Evolutionary conservation across 495 filamentous ascomycete genomes (phyloP).

Genomic region (Immersiella caudata): DNA sequence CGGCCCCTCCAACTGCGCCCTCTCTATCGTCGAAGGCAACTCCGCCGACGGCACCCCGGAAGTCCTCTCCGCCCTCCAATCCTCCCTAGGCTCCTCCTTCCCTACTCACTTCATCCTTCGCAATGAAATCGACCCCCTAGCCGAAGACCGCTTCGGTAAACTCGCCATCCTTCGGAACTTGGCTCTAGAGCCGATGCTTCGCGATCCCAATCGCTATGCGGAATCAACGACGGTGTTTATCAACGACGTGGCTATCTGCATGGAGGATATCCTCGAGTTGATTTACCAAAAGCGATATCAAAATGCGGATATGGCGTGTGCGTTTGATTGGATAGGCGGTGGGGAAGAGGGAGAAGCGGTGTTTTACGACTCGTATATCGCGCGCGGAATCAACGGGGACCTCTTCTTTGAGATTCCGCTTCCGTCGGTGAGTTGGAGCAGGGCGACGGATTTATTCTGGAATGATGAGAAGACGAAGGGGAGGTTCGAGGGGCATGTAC

Average conservation of each 20-base stretch:
- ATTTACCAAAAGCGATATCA: slow-evolving; percentile 48
- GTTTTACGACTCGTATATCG: slow-evolving; percentile 58
- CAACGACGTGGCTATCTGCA: slow-evolving; percentile 54
- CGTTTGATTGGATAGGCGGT: slow-evolving; percentile 54
- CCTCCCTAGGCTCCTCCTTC: slow-evolving; percentile 25
- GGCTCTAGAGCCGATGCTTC: background rate
- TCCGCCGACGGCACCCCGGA: slow-evolving; percentile 56
- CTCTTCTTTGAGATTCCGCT: slow-evolving; percentile 53
- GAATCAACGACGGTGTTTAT: slow-evolving; percentile 52
- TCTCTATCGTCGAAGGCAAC: slow-evolving; percentile 55
- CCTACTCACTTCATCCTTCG: slow-evolving; percentile 41
- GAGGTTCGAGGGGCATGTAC: slow-evolving; percentile 33
- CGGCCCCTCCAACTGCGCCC: slow-evolving; percentile 49
- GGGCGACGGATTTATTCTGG: slow-evolving; percentile 51
- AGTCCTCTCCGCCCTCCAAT: slow-evolving; percentile 26
- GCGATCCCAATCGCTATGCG: background rate
- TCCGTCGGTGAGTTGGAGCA: slow-evolving; percentile 43
- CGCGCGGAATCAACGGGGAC: slow-evolving; percentile 52
- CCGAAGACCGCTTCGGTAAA: slow-evolving; percentile 40
- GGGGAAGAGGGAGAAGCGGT: slow-evolving; percentile 31
- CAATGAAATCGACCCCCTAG: slow-evolving; percentile 42
- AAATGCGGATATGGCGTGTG: slow-evolving; percentile 56
- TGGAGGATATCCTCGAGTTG: slow-evolving; percentile 57
- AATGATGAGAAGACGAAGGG: slow-evolving; percentile 37
- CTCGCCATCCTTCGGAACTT: slow-evolving; percentile 53